Conservation (phyloP, 257 asterid species). For the Echites panduratus region DNA sequence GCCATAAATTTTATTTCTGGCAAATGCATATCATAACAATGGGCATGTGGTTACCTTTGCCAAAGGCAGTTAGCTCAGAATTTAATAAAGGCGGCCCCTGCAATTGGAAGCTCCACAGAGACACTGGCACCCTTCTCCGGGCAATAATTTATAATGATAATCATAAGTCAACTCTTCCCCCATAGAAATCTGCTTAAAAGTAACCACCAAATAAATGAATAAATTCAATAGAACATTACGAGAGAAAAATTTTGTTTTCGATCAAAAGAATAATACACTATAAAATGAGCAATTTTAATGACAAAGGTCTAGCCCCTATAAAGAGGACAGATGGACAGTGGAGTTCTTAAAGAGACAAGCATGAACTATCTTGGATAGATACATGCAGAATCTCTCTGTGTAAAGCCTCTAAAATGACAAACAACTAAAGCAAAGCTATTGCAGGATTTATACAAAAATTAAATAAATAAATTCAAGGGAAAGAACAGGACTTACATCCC, state of each 20-base stretch:
- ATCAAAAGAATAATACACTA: not conserved
- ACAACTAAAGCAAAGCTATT: not conserved
- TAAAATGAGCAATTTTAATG: not conserved
- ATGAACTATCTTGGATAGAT: not conserved
- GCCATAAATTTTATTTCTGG: not conserved
- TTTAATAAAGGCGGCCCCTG: constrained; percentile 73
- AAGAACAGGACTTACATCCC: constrained; percentile 60
- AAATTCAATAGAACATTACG: not conserved
- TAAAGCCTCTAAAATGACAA: not conserved
- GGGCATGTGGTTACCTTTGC: not conserved
- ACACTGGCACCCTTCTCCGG: constrained; percentile 69
- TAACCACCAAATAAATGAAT: not conserved
- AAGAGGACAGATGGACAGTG: not conserved
- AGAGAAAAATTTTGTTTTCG: not conserved
- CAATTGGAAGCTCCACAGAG: constrained; percentile 86
- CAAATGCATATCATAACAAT: not conserved
- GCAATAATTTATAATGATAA: constrained; percentile 57
- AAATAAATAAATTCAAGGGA: not conserved
- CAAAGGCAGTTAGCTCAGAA: not conserved
- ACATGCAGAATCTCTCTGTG: too few species aligned
- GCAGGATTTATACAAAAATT: not conserved
- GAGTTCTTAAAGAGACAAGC: not conserved
- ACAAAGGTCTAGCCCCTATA: not conserved
- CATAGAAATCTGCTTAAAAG: constrained; percentile 59
- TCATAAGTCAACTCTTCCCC: constrained; percentile 88